Base-by-base conservation (phyloP, 2,329 filamentous ascomycete species). In the Neofusicoccum sp. region DNA sequence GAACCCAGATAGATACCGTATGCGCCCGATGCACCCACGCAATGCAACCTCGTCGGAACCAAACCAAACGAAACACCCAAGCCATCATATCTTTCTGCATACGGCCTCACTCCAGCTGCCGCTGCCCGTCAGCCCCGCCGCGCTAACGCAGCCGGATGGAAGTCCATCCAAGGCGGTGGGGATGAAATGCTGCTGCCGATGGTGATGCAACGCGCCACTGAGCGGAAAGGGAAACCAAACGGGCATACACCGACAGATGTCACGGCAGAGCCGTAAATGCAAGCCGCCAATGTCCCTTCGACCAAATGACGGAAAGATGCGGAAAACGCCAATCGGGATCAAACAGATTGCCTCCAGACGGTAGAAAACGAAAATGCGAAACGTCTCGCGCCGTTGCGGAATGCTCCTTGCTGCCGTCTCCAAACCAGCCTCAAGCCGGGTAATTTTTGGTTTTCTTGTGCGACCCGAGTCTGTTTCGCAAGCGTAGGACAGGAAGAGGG, bases 21-120 rank as follows among this genome's bases (percentile, higher is more conserved):
- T 65, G 61, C 58, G 59, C 48, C 63, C 61, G 63, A 68, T 70
- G 68, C 64, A 67, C 69, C 49, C 63, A 63, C 59, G 61, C 68
- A 67, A 70, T 70, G 69, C 68, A 70, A 70, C 69, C 60, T 68
- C 60, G 54, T 43, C 45, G 43, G 30, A 38, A 45, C 54, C 34
- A 45, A 11, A 47, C 41, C 40, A 48, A 26, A 45, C 54, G 38
- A 38, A 45, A 48, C 41, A 45, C 6, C 6, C 31, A 58, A 45
- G 43, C 7, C 41, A 40, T 20, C 4, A 34, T 12, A 24, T 28
- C 11, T 14, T 24, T 16, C 14, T 8, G 24, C 38, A 16, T 14
- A 16, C 51, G 33, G 51, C 16, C n/a, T 30, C 26, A 31, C n/a
- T 43, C 24, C 36, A 12, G 33, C 33, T 11, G 14, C 26, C 8